These are phyloP conservation scores for Globisporangium yorkense DNA, from an alignment of 352 stramenopile genomes.

Conservation along the genomic window DNA sequence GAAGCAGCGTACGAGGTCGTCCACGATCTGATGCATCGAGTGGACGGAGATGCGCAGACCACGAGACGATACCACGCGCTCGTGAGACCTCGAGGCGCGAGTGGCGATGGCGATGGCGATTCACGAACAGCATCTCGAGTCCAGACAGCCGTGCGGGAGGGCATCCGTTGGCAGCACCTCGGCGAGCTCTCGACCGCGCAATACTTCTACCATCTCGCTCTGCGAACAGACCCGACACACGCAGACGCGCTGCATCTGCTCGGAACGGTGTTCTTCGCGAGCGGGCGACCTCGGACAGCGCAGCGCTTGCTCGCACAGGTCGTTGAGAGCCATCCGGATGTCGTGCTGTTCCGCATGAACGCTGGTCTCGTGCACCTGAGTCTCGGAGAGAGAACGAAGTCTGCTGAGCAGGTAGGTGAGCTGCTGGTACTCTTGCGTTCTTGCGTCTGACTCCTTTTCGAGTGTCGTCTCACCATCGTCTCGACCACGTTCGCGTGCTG, in stretches of 20 bases:
- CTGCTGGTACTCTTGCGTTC: background rate
- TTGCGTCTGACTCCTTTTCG: background rate
- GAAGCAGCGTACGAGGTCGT: conserved; percentile 66
- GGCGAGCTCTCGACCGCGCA: conserved; percentile 18
- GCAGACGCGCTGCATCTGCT: conserved; percentile 46
- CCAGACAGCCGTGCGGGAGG: conserved; percentile 14
- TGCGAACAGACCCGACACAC: conserved; percentile 5
- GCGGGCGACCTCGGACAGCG: conserved; percentile 11
- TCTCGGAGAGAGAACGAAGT: background rate
- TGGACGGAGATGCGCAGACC: background rate
- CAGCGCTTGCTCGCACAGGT: conserved; percentile 16
- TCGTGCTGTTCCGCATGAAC: conserved; percentile 26
- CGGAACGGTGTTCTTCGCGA: conserved; percentile 25
- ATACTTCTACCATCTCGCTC: conserved; percentile 24
- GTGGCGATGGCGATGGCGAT: background rate
- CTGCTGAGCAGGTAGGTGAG: background rate
- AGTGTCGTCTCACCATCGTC: background rate
- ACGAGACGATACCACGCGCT: conserved; percentile 29
- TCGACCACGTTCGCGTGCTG: background rate
- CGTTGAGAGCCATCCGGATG: conserved; percentile 14
- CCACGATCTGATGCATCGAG: conserved; percentile 42
- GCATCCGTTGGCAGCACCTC: conserved; percentile 24
- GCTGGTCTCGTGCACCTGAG: conserved; percentile 1
- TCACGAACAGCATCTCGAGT: conserved; percentile 12
- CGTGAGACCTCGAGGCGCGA: conserved; percentile 12